Conservation (phyloP, 768 basidiomycete genomes). For the Mrakia gelida region DNA sequence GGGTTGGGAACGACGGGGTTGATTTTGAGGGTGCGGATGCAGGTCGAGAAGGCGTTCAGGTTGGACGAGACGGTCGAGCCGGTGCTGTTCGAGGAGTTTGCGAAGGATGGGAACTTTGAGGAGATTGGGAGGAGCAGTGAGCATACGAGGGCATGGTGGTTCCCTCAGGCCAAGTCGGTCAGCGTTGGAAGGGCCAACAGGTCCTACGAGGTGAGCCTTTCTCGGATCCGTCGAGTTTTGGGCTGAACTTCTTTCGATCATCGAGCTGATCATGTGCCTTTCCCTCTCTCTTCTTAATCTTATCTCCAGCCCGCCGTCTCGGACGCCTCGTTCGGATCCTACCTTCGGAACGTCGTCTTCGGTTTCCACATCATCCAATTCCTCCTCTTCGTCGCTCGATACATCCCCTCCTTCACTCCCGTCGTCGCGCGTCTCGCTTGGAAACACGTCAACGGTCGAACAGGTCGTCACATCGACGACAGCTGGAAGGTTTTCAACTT, state of each 20-base stretch:
- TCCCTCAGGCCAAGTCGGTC: conserved; percentile 68
- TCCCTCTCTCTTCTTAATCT: background rate
- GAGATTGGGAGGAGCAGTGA: conserved; percentile 56
- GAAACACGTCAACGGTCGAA: conserved; percentile 28
- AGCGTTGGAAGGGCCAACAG: conserved; percentile 70
- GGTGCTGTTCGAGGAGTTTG: conserved; percentile 51
- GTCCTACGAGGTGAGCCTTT: conserved; percentile 62
- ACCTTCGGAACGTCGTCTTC: conserved; percentile 67
- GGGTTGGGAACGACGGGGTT: conserved; percentile 87
- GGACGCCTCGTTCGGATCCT: conserved; percentile 46
- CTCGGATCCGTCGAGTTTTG: conserved; percentile 8
- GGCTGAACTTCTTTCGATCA: background rate
- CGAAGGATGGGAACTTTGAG: conserved; percentile 35
- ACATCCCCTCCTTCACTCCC: conserved; percentile 59
- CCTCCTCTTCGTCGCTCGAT: conserved; percentile 71
- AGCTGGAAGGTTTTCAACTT: conserved; percentile 84
- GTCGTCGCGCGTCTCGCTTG: conserved; percentile 56
- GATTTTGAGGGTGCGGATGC: conserved; percentile 69
- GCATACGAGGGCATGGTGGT: conserved; percentile 96
- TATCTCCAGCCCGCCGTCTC: conserved; percentile 11
- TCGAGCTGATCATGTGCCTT: background rate
- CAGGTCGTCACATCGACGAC: conserved; percentile 56
- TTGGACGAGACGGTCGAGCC: conserved; percentile 68
- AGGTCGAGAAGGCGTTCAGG: conserved; percentile 75
- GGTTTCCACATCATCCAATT: conserved; percentile 79